Evolutionary conservation across 495 filamentous ascomycete species (phyloP).

Genomic region (Pyronema omphalodes): DNA sequence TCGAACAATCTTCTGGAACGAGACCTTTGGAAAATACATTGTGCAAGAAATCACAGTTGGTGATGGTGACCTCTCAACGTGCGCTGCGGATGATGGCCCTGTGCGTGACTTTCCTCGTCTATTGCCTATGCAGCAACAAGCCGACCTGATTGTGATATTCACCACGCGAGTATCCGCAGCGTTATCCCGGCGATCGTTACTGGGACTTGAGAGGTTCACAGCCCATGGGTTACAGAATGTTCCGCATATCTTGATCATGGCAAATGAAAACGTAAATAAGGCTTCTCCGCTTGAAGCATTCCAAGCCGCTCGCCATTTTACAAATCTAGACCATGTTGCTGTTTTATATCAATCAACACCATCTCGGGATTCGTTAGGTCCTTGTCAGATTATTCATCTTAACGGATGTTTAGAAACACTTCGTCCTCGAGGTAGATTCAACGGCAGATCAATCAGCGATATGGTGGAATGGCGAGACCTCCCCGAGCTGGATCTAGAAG

Average conservation of each 20-base stretch:
- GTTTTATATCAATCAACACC: neutral
- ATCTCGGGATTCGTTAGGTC: neutral
- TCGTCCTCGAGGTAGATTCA: neutral
- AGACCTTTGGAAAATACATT: neutral
- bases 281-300: neutral
- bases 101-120: neutral
- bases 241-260: neutral
- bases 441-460: neutral
- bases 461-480: neutral
- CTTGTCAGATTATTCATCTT: neutral
- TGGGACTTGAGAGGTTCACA: neutral
- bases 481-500: neutral
- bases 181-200: neutral
- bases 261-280: neutral
- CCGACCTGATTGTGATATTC: neutral
- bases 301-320: neutral
- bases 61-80: neutral
- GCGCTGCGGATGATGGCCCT: neutral
- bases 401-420: neutral
- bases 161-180: neutral
- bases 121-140: neutral
- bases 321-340: neutral
- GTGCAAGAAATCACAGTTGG: neutral
- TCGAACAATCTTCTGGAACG: neutral
- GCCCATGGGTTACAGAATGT: neutral